Conservation (phyloP, 345 rosid genomes). For the Arabis alpina region DNA sequence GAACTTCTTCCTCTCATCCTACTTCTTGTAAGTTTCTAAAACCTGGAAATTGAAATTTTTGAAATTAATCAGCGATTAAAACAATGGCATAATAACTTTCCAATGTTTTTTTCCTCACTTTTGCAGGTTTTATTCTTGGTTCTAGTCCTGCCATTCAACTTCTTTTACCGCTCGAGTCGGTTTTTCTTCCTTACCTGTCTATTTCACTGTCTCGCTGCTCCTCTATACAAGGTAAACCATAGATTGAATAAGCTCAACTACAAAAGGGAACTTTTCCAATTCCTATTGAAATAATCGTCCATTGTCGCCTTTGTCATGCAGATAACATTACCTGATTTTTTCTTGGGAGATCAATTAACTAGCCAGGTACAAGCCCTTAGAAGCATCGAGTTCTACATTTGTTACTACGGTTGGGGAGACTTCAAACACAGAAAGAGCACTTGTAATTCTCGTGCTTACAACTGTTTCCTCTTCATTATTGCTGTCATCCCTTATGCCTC, state of each 20-base stretch:
- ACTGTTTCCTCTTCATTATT: slow-evolving; percentile 53
- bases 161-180: slow-evolving; percentile 44
- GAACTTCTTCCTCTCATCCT: too few relatives aligned
- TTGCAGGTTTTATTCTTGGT: slow-evolving; percentile 31
- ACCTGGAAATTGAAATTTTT: neutral
- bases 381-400: slow-evolving; percentile 69
- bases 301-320: slow-evolving; percentile 27
- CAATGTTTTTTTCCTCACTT: slow-evolving; percentile 14
- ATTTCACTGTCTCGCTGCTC: slow-evolving; percentile 42
- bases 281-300: neutral
- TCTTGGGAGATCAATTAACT: slow-evolving; percentile 76
- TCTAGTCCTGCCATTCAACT: slow-evolving; percentile 41
- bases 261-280: neutral
- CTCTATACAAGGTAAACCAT: slow-evolving; percentile 44
- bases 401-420: slow-evolving; percentile 78
- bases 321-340: slow-evolving; percentile 75
- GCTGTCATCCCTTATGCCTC: slow-evolving; percentile 58
- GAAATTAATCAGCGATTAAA: neutral
- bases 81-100: slow-evolving; percentile 9
- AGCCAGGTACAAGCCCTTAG: slow-evolving; percentile 79
- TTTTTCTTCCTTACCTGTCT: slow-evolving; percentile 39
- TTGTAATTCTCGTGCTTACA: slow-evolving; percentile 46
- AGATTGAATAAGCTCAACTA: slow-evolving; percentile 1
- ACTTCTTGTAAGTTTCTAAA: slow-evolving; percentile 43
- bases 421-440: slow-evolving; percentile 43